These are phyloP conservation scores for Adansonia rubrostipa DNA, from an alignment of 441 rosid species.

Conservation along the genomic window DNA sequence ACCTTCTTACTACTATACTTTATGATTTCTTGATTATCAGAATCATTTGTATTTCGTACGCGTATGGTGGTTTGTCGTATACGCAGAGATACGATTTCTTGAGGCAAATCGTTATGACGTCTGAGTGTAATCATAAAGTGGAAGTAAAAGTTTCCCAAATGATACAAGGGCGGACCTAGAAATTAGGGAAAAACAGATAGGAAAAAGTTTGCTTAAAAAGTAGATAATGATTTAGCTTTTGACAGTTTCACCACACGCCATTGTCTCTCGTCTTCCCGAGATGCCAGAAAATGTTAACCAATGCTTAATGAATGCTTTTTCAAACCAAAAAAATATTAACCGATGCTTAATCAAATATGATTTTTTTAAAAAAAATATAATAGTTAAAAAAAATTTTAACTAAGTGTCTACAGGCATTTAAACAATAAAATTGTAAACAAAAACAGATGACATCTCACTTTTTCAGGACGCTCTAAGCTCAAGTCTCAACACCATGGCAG, in stretches of 20 bases:
- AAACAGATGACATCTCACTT: not conserved
- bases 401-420: no score
- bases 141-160: not conserved
- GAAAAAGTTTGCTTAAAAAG: not conserved
- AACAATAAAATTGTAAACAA: not conserved
- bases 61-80: not conserved
- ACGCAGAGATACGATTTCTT: not conserved
- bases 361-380: not conserved
- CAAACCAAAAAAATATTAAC: not conserved
- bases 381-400: not conserved
- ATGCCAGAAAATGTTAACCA: not conserved
- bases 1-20: not conserved
- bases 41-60: not conserved
- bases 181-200: not conserved
- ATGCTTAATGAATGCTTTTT: not conserved
- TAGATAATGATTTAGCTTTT: constrained; percentile 1
- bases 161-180: not conserved
- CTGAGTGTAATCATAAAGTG: not conserved
- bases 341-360: no score
- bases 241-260: constrained; percentile 15
- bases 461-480: not conserved
- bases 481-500: not conserved
- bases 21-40: constrained; percentile 2
- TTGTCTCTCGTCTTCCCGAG: not conserved
- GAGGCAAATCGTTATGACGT: constrained; percentile 1